Evolutionary conservation across 2,329 filamentous ascomycete genomes (phyloP), one percentile per base, ranked within the genome.

Genomic region (Aureobasidium subglaciale): DNA sequence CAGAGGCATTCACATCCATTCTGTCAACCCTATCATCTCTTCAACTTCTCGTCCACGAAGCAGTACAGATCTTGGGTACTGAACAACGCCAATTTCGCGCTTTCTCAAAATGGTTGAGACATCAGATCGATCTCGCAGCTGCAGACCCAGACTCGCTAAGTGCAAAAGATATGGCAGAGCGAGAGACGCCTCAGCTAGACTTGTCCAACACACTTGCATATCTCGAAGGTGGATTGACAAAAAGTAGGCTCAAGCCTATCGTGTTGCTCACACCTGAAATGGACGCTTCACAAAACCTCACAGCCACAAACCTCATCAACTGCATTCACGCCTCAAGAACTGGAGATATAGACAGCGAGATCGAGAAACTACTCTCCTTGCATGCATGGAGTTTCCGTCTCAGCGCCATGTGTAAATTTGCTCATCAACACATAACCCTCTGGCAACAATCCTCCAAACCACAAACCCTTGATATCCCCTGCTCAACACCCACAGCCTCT

Each of bases 41-140:
- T n/a, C 84, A 82, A 42, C 74, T 96, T 4, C 77, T 91, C 0
- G 83, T 83, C 0, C 84, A 95, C 66, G 87, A 84, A 54, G 79
- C 92, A 2, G 74, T 95, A 13, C 75, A 84, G 5, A 77, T 84
- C 55, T 80, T 86, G 25, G 85, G 87, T 65, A 83, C 87, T 55
- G 92, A 97, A 69, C 79, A 92, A 15, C 79, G 84, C 24, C 80
- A 90, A 48, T 97, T 95, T 64, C 69, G 75, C 2, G 79, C 82
- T 5, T 97, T 96, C 66, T 91, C 88, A 0, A 77, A 79, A 53
- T 97, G 92, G 92, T 75, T 97, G 49, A 83, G 85, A 30, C 81
- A 90, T 63, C 85, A 91, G 64, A 92, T 96, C 57, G 88, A 95
- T 60, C 81, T 86, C 13, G 80, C 92, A 42, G 82, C 82, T 5